Percentiles rank a stretch among this genome's conserved stretches.
phyloP scores from a whole-genome alignment of 352 stramenopile genomes.

The Globisporangium radiosum region DNA sequence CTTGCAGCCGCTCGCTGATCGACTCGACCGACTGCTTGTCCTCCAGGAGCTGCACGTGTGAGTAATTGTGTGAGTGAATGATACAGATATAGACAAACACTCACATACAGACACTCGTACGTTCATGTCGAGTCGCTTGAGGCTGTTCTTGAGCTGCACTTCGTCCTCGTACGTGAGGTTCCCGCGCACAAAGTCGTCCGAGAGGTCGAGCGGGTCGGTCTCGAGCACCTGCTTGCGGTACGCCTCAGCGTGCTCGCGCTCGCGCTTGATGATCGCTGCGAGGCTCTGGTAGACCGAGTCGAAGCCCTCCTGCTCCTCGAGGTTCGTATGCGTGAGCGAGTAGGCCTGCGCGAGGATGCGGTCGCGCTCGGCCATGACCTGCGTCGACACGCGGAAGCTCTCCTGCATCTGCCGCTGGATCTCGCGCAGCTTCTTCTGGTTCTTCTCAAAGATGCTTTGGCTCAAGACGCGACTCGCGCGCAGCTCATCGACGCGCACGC shows the following conservation, averaged over 20 bases:
- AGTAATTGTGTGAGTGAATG: not conserved
- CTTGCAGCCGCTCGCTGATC: constrained; percentile 66
- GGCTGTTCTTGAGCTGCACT: constrained; percentile 54
- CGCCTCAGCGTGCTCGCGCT: constrained; percentile 67
- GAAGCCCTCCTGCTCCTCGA: constrained; percentile 72
- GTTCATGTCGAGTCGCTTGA: constrained; percentile 54
- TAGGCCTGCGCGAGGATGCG: constrained; percentile 64
- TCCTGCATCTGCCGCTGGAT: constrained; percentile 79
- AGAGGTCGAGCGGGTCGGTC: constrained; percentile 54
- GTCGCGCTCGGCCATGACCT: constrained; percentile 67
- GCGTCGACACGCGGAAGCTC: constrained; percentile 54
- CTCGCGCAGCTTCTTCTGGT: constrained; percentile 63
- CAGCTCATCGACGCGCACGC: constrained; percentile 48
- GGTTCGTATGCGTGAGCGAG: constrained; percentile 55
- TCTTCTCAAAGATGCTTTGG: constrained; percentile 76
- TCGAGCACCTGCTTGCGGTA: constrained; percentile 78
- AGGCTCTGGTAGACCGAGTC: constrained; percentile 70
- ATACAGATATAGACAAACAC: not conserved
- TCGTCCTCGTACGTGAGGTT: constrained; percentile 80
- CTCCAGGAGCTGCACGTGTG: constrained; percentile 38
- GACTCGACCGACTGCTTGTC: constrained; percentile 64
- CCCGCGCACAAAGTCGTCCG: constrained; percentile 63
- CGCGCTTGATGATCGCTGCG: constrained; percentile 59
- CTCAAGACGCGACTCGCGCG: constrained; percentile 57
- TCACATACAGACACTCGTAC: constrained; percentile 14